A percentile compares a stretch with the other conserved stretches of the same genome.
Evolutionary conservation across 2,329 filamentous ascomycete genomes (phyloP).

Genomic region (Beauveria brongniartii): DNA sequence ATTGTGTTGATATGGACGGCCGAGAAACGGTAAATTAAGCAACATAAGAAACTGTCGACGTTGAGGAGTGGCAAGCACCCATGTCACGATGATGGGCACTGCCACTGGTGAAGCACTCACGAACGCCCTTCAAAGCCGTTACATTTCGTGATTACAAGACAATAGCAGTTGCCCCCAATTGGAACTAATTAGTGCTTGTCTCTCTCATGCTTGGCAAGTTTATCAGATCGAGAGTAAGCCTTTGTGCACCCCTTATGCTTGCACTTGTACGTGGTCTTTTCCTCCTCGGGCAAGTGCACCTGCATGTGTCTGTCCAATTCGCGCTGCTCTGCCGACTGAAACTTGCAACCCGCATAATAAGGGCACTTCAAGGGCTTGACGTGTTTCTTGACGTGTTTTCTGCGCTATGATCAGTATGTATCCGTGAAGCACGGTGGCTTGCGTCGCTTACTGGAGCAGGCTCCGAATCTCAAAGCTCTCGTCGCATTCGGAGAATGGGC

Average conservation of each 20-base stretch:
- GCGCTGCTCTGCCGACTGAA: not conserved
- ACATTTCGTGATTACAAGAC: too few species aligned
- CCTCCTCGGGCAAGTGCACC: not conserved
- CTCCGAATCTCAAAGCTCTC: not conserved
- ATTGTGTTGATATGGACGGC: too few species aligned
- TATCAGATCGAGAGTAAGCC: not conserved
- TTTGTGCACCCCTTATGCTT: not conserved
- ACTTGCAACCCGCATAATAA: not conserved
- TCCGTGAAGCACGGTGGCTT: too few species aligned
- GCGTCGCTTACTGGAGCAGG: not conserved
- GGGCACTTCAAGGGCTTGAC: not conserved
- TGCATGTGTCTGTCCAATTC: not conserved
- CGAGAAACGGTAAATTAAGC: too few species aligned
- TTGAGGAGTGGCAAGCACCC: too few species aligned
- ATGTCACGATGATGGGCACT: too few species aligned
- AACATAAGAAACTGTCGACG: too few species aligned
- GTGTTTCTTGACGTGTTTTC: not conserved
- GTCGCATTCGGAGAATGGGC: not conserved
- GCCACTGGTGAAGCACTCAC: too few species aligned
- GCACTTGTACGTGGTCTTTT: not conserved
- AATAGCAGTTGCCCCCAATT: fast-evolving
- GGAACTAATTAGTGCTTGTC: not conserved
- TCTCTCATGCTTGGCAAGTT: not conserved
- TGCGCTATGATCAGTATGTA: not conserved
- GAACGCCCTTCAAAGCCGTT: not conserved